Base-by-base conservation (phyloP, 2,329 filamentous ascomycete genomes). In the Fusarium kyushuense region DNA sequence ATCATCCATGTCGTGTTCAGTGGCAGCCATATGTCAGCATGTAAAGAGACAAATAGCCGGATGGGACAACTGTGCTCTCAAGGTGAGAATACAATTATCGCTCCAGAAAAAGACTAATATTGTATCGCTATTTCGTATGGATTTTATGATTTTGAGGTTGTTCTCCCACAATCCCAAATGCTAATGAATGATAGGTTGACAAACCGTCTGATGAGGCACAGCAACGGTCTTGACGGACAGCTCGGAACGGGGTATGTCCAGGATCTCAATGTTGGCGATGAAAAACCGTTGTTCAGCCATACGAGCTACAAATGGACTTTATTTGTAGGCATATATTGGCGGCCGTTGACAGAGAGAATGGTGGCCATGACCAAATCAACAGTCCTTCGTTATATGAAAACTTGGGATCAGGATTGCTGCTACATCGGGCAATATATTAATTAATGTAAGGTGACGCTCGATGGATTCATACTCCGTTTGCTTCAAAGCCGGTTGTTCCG, bases 161-260 rank as follows among this genome's bases (percentile, higher is more conserved):
- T 16, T 32, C 21, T 48, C 23, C 46, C 11, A 23, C 45, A 23
- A 38, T n/a, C n/a, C n/a, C n/a, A n/a, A 21, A 21, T 33, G 7
- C 25, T 7, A 25, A 49, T 16, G 46, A 13, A 16, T 8, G 9
- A 30, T 35, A 43, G 49, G 35, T 40, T 29, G 21, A 65, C 21
- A 55, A 52, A 60, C 23, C 19, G 17, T 54, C 56, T 23, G 27
- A 52, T 46, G 27, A 65, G 21, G 51, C 30, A 69, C 36, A 59
- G 53, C 14, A 54, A 64, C 53, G 41, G 46, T 47, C 43, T 48
- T 47, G 47, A 55, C 54, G 63, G 58, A 56, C 55, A 46, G 21
- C 49, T 55, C 58, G 66, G 67, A 54, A 67, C 13, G 27, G 53
- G 47, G 35, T 21, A 30, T 54, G 46, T 23, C 65, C 43, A 6